Conservation (phyloP, 2,329 filamentous ascomycete species). For the Ophiocordyceps camponoti-floridani region DNA sequence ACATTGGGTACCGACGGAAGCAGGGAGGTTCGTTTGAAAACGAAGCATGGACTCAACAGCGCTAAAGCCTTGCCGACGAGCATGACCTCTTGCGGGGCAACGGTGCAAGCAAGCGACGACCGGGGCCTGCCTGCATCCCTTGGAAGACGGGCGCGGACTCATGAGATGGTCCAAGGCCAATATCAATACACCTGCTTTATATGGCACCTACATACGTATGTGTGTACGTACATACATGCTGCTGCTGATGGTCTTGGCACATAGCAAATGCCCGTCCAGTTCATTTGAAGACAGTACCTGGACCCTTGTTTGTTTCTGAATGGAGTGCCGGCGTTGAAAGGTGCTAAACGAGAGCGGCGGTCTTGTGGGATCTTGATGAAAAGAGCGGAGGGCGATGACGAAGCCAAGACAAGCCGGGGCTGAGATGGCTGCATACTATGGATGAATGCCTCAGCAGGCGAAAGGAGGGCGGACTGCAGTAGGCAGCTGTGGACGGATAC, state of each 20-base stretch:
- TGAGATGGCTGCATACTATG: background rate
- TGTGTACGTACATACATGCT: background rate
- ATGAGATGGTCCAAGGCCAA: no score
- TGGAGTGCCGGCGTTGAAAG: background rate
- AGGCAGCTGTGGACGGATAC: background rate
- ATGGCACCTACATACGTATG: background rate
- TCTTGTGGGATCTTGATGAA: background rate
- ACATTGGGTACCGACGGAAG: conserved; percentile 17
- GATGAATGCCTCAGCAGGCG: no score
- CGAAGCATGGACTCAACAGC: conserved; percentile 11
- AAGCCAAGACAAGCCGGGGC: background rate
- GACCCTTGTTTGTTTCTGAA: no score
- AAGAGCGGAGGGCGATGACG: background rate
- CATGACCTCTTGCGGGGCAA: no score
- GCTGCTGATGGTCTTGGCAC: no score
- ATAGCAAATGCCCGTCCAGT: no score
- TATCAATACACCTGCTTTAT: background rate
- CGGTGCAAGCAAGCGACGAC: no score
- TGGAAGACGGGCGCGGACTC: no score
- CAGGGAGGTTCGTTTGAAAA: conserved; percentile 11
- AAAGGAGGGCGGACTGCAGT: background rate
- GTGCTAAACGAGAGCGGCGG: background rate
- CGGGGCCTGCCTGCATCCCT: no score
- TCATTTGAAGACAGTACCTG: no score
- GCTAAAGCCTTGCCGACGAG: background rate